These are phyloP conservation scores for Abrus precatorius DNA, from an alignment of 306 rosid species.

Conservation along the genomic window DNA sequence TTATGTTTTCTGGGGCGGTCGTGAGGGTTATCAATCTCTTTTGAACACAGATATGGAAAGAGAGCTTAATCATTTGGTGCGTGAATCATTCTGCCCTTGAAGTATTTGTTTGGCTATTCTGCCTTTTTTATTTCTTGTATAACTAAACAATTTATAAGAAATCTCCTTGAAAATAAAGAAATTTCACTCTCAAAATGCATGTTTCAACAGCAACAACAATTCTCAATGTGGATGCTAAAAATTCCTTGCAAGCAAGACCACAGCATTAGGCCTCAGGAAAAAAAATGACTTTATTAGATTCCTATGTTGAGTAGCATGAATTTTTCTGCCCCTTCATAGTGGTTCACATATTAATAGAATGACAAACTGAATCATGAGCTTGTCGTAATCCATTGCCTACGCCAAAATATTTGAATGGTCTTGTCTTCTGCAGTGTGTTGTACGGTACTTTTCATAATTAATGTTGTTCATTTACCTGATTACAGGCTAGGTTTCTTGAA, in stretches of 20 bases:
- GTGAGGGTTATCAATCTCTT: conserved; percentile 94
- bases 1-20: conserved; percentile 99
- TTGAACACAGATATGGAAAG: conserved; percentile 98
- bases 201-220: conserved; percentile 11
- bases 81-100: conserved; percentile 33
- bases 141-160: conserved; percentile 11
- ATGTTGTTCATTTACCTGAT: conserved; percentile 40
- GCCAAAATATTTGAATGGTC: conserved; percentile 11
- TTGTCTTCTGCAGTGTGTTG: conserved; percentile 1
- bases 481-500: conserved; percentile 89
- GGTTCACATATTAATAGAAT: background rate
- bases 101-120: conserved; percentile 1
- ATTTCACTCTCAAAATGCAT: conserved; percentile 4
- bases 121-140: conserved; percentile 4
- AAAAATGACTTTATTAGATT: conserved; percentile 2
- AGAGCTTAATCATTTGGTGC: conserved; percentile 90
- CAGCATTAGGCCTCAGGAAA: background rate
- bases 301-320: conserved; percentile 8
- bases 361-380: background rate
- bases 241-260: background rate
- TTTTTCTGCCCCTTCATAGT: background rate
- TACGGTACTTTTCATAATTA: background rate
- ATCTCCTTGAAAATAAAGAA: conserved; percentile 40
- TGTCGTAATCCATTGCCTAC: conserved; percentile 1
- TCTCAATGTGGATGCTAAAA: conserved; percentile 16